Evolutionary conservation across 2,329 filamentous ascomycete genomes (phyloP), one percentile per base, ranked within the genome.

Genomic region (Alternaria viburni): DNA sequence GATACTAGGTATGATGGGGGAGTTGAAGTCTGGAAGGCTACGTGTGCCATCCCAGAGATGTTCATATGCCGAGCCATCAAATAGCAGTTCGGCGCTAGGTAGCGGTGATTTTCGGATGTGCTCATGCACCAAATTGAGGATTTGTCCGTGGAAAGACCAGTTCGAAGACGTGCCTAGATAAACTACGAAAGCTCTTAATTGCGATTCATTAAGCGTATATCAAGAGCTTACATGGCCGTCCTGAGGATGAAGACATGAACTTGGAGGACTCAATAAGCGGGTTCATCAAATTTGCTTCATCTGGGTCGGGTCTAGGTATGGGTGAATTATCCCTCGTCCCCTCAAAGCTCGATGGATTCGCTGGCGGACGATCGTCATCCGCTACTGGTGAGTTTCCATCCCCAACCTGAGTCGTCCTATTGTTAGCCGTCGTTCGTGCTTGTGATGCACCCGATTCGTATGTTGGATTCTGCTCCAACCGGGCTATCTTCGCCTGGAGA

Each of bases 161-260:
- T 86, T 87, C 1, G 86, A 87, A 0, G 85, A 87, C 2, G 84
- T 85, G 2, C 85, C 86, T 9, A 87, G 78, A 61, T 86, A 87
- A 58, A 81, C 84, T 86, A 19, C 6, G 9, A 28, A 19, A 3
- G 25, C n/a, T 7, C n/a, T 56, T 25, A 56, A 23, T 15, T 15
- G n/a, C 9, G 36, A 46, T n/a, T 44, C 54, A 32, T 56, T 4
- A 11, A 30, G 23, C 9, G 23, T 17, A 25, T 56, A 19, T 3
- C 10, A 52, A 28, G 45, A 32, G 61, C 65, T 57, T 25, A 73
- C 71, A 74, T 7, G 65, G 49, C 28, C 55, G 66, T 47, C 72
- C 72, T 25, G 68, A 66, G n/a, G 71, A 71, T 12, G 74, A 67
- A 26, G 67, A 59, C 69, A 74, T 73, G 50, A 72, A 76, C 10